Evolutionary conservation across 1,139 yeast species (phyloP).

Genomic region (Waltiozyma sp.): DNA sequence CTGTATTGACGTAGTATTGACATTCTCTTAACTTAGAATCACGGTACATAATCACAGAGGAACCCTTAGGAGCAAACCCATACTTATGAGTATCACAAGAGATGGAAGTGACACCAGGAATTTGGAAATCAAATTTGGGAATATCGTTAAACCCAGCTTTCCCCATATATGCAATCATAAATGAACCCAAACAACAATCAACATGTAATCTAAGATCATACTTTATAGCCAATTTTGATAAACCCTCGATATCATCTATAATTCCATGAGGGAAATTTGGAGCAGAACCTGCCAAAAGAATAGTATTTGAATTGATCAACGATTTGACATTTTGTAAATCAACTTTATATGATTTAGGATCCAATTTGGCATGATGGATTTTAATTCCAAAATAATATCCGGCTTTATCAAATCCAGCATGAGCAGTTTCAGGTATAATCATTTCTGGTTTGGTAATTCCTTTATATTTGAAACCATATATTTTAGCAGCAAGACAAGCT

Average conservation of each 20-base stretch:
- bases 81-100: conserved; percentile 97
- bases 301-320: conserved; percentile 68
- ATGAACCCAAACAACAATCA: conserved; percentile 92
- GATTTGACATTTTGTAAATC: conserved; percentile 51
- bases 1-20: conserved; percentile 75
- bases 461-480: conserved; percentile 39
- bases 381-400: conserved; percentile 84
- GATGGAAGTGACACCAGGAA: conserved; percentile 93
- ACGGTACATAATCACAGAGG: conserved; percentile 86
- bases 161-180: conserved; percentile 71
- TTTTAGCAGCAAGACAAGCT: conserved; percentile 75
- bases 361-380: conserved; percentile 70
- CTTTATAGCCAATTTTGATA: conserved; percentile 54
- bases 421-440: conserved; percentile 80
- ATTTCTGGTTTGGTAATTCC: conserved; percentile 75
- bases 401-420: conserved; percentile 95
- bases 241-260: conserved; percentile 72
- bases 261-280: conserved; percentile 97
- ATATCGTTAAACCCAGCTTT: conserved; percentile 45
- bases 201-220: conserved; percentile 78
- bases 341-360: conserved; percentile 57
- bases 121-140: conserved; percentile 74
- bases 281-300: conserved; percentile 81
- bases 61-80: conserved; percentile 97
- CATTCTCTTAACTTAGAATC: conserved; percentile 51